Evolutionary conservation across 148 eudicot genomes (phyloP), one percentile per base, ranked within the genome.

Genomic region (Dysphania ambrosioides): DNA sequence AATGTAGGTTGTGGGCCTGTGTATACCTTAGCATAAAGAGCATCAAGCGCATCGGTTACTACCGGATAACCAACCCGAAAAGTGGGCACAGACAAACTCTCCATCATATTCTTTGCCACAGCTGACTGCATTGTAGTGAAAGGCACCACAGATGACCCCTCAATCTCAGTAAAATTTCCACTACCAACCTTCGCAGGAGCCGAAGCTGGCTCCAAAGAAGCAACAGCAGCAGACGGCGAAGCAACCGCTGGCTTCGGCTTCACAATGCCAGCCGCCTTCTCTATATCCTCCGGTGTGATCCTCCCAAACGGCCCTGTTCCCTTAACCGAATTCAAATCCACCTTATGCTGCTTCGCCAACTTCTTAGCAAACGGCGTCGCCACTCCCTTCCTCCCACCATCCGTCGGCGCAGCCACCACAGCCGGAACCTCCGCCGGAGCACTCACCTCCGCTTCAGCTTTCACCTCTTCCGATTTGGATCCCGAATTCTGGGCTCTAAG

Each of bases 301-400:
- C 98, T 79, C 56, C 98, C 98, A 63, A 85, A 93, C 16, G 89
- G 88, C 34, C 98, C 98, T 13, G 90, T 89, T 70, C 98, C 98
- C 3, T 68, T 78, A 16, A 91, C 75, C 29, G 76, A 73, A 42
- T 70, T 79, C 32, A 93, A 76, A n/a, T 93, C 98, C 53, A 91
- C 84, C 78, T 93, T 93, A 78, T 93, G 97, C 82, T 91, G 97
- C 88, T 93, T 93, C 40, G 98, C 98, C 72, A 93, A 77, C 70
- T 93, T 93, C 91, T 88, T 91, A n/a, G 98, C 98, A 60, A 13
- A 88, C 6, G 98, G 98, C 19, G 97, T 93, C 15, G 86, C 88
- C 71, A 87, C 94, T 19, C 82, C 78, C 82, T 88, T 87, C 76
- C 80, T 84, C 61, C 89, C 87, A 34, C 83, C 87, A 26, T 76